Evolutionary conservation across 2,329 filamentous ascomycete genomes (phyloP).

Genomic region (Penicillium sclerotiorum): DNA sequence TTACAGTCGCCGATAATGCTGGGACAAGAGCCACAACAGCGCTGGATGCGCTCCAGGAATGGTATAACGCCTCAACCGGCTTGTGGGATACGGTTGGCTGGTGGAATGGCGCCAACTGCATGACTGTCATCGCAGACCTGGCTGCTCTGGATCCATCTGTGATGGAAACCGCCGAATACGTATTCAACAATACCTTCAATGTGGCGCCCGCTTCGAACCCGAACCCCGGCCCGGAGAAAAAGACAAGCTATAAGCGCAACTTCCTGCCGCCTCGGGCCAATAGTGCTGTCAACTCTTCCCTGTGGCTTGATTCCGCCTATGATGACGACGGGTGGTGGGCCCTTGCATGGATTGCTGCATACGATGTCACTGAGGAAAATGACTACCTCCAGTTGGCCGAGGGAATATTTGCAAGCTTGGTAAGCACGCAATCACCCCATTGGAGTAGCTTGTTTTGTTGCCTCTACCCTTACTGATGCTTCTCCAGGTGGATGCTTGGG

Average conservation of each 20-base stretch:
- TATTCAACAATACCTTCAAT: slow-evolving; percentile 50
- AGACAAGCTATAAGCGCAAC: slow-evolving; percentile 11
- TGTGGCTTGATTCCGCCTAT: slow-evolving; percentile 42
- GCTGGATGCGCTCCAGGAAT: slow-evolving; percentile 56
- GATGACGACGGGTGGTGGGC: slow-evolving; percentile 60
- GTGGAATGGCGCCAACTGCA: slow-evolving; percentile 73
- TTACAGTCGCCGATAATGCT: slow-evolving; percentile 15
- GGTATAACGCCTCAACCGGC: slow-evolving; percentile 63
- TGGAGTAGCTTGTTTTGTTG: background rate
- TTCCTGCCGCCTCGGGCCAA: slow-evolving; percentile 4
- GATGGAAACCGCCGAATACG: slow-evolving; percentile 34
- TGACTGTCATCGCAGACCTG: slow-evolving; percentile 64
- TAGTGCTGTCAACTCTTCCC: slow-evolving; percentile 22
- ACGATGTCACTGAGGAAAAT: slow-evolving; percentile 52
- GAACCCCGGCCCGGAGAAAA: slow-evolving; percentile 17
- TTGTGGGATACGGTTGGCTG: slow-evolving; percentile 68
- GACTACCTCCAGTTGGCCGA: slow-evolving; percentile 52
- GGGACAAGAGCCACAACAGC: slow-evolving; percentile 27
- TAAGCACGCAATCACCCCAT: slow-evolving; percentile 9
- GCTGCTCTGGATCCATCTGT: slow-evolving; percentile 40
- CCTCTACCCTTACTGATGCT: background rate
- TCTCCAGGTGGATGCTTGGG: slow-evolving; percentile 41
- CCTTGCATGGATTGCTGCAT: slow-evolving; percentile 57
- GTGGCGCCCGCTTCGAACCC: slow-evolving; percentile 25
- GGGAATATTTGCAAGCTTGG: slow-evolving; percentile 54